Evolutionary conservation across 2,329 filamentous ascomycete genomes (phyloP), one percentile per base, ranked within the genome.

Genomic region (Pseudodiploospora longispora): DNA sequence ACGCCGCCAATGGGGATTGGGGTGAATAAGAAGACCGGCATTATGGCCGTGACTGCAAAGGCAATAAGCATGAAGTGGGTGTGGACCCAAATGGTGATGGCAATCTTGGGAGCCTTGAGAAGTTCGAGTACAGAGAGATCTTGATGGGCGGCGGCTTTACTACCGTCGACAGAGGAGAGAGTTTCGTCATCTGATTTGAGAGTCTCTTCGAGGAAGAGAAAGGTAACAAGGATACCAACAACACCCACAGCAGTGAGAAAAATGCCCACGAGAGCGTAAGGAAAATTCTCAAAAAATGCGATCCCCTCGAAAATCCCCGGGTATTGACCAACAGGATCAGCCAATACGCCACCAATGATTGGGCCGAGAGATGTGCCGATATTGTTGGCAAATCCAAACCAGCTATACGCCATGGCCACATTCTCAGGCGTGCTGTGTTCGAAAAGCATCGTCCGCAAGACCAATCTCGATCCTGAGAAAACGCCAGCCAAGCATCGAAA

Each of bases 351-450:
- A 36, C 85, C 85, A 19, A 88, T 56, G 7, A 87, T 55, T 3
- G 85, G 84, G 0, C 86, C 87, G 2, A 87, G 30, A 46, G 87
- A 80, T 37, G 91, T 80, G 4, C 87, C 87, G 6, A 90, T 19
- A 51, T 91, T 91, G 4, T 80, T 79, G 0, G 76, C 70, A 56
- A 91, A 87, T 7, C 85, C 83, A 57, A 90, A 90, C 69, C 80
- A 85, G 55, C 82, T 82, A 56, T 90, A 93, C 0, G 82, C 80
- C 29, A 73, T 67, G 0, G 86, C 85, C 62, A 90, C 85, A 0
- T 81, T 89, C 49, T 76, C 73, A 5, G 75, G 65, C 0, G 82
- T 85, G 60, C 79, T 83, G 52, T 82, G 79, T 62, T 93, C 87
- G 19, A 77, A 76, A 30, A 91, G 71, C 83, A 91, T 89, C 5